Percentiles rank a stretch among this genome's conserved stretches.
These are phyloP conservation scores for Martiniozyma abietophila DNA, from an alignment of 805 yeast genomes.

Conservation along the genomic window DNA sequence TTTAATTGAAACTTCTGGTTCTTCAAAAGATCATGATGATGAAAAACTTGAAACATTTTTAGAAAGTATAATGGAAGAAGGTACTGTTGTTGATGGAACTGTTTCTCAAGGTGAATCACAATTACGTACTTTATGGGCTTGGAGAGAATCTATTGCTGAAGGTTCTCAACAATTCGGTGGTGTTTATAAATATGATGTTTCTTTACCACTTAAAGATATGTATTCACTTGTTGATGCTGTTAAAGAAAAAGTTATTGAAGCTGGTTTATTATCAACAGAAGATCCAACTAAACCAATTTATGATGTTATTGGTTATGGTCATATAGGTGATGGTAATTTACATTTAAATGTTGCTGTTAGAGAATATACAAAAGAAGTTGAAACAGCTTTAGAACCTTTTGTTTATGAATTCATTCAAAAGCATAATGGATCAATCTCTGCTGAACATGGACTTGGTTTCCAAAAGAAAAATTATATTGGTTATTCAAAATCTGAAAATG, in stretches of 20 bases:
- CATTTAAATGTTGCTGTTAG: conserved; percentile 91
- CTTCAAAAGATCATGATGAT: conserved; percentile 87
- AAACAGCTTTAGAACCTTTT: conserved; percentile 80
- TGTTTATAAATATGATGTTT: conserved; percentile 94
- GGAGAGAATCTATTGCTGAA: conserved; percentile 95
- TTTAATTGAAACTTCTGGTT: conserved; percentile 92
- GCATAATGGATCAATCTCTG: conserved; percentile 81
- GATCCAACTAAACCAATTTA: conserved; percentile 65
- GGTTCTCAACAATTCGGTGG: conserved; percentile 83
- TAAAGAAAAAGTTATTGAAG: conserved; percentile 46
- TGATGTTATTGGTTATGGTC: conserved; percentile 94
- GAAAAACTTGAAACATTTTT: conserved; percentile 79
- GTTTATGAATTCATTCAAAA: conserved; percentile 82
- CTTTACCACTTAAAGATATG: conserved; percentile 74
- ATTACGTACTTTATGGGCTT: conserved; percentile 73
- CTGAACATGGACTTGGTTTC: conserved; percentile 97
- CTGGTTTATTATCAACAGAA: conserved; percentile 53
- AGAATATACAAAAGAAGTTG: conserved; percentile 70
- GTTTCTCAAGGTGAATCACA: conserved; percentile 95
- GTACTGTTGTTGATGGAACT: conserved; percentile 82
- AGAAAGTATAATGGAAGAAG: conserved; percentile 78
- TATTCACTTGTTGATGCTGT: conserved; percentile 77
- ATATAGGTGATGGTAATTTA: conserved; percentile 93
- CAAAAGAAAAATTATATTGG: conserved; percentile 87
- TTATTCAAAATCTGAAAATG: conserved; percentile 68